A percentile compares a stretch with the other conserved stretches of the same genome.
These are phyloP conservation scores for Quercus berberidifolia DNA, from an alignment of 306 rosid genomes.

Conservation along the genomic window DNA sequence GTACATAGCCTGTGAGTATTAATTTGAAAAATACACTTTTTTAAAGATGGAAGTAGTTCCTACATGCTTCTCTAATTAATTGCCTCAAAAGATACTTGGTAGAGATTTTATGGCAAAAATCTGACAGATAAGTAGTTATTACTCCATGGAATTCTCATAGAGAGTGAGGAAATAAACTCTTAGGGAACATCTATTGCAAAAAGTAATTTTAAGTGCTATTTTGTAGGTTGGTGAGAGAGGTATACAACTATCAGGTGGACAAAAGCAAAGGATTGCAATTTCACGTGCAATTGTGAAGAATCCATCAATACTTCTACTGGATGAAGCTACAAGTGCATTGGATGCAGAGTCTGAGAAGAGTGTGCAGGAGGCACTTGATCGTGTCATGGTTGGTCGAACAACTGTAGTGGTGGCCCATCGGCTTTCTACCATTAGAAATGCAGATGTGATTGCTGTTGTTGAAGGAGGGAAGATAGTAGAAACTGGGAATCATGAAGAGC, in stretches of 20 bases:
- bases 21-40: too few relatives aligned
- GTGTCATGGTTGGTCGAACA: constrained; percentile 92
- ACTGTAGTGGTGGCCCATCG: constrained; percentile 91
- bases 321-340: constrained; percentile 96
- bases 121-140: too few relatives aligned
- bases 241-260: constrained; percentile 93
- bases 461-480: constrained; percentile 87
- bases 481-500: constrained; percentile 86
- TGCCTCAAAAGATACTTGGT: too few relatives aligned
- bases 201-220: constrained; percentile 8
- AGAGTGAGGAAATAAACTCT: not conserved
- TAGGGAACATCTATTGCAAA: not conserved
- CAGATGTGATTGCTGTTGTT: constrained; percentile 81
- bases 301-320: constrained; percentile 77
- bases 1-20: too few relatives aligned
- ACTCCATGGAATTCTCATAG: too few relatives aligned
- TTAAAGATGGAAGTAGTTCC: too few relatives aligned
- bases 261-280: constrained; percentile 93
- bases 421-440: constrained; percentile 85
- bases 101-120: too few relatives aligned
- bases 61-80: too few relatives aligned
- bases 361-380: constrained; percentile 98
- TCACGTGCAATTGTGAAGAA: constrained; percentile 89
- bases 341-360: constrained; percentile 96
- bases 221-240: constrained; percentile 97